Percentiles rank a stretch among this genome's conserved stretches.
Conservation (phyloP, 352 stramenopile genomes). For the Phytopythium oedochilum region DNA sequence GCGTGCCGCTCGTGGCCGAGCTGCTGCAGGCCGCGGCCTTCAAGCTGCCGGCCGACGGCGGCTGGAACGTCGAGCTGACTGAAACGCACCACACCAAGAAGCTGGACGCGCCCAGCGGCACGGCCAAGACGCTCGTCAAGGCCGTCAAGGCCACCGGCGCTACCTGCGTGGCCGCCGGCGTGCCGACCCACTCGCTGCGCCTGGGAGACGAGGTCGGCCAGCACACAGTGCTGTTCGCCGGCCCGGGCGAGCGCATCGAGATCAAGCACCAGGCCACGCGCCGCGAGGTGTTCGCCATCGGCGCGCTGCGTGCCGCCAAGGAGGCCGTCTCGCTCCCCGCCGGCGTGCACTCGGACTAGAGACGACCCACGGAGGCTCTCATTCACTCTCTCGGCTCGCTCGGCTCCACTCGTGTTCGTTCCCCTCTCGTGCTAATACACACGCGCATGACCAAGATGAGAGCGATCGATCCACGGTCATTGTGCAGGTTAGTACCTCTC, state of each 20-base stretch:
- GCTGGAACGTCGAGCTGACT: conserved; percentile 78
- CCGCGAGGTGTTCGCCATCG: conserved; percentile 80
- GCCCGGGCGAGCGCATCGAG: conserved; percentile 76
- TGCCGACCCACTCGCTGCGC: conserved; percentile 61
- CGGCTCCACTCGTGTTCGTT: background rate
- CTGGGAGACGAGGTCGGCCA: conserved; percentile 79
- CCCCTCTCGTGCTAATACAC: background rate
- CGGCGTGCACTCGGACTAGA: conserved; percentile 65
- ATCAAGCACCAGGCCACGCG: conserved; percentile 79
- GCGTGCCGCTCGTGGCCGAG: conserved; percentile 72
- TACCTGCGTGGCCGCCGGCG: conserved; percentile 40
- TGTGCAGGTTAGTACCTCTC: no score
- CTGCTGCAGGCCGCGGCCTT: conserved; percentile 70
- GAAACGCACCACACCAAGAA: conserved; percentile 88
- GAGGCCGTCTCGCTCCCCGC: conserved; percentile 34
- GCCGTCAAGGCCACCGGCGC: conserved; percentile 53
- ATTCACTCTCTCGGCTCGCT: no score
- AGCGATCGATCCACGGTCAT: no score
- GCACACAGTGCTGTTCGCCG: conserved; percentile 80
- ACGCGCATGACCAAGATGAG: no score
- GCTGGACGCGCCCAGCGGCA: conserved; percentile 76
- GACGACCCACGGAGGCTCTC: no score
- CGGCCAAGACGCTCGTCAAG: conserved; percentile 76
- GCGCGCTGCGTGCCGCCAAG: conserved; percentile 61
- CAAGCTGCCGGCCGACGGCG: conserved; percentile 59